Percentiles rank a stretch among this genome's conserved stretches.
Evolutionary conservation across 495 filamentous ascomycete species (phyloP).

Genomic region (Chaetomidium leptoderma): DNA sequence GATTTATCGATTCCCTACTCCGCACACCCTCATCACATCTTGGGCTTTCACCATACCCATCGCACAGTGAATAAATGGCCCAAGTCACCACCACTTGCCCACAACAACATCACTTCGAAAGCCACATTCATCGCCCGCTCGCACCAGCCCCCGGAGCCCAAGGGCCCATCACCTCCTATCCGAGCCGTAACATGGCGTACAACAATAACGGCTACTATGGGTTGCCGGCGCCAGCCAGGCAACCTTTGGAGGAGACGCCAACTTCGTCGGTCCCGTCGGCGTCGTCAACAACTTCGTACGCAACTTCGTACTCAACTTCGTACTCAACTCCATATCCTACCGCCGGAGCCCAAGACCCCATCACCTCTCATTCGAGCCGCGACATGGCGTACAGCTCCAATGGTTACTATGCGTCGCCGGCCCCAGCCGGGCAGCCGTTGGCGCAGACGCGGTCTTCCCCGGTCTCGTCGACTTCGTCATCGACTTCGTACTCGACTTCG

Average conservation of each 20-base stretch:
- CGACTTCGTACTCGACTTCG: constrained; percentile 21
- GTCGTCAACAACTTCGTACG: constrained; percentile 12
- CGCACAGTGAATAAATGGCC: neutral
- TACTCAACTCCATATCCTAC: too few species aligned
- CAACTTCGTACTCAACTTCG: neutral
- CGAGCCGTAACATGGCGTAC: neutral
- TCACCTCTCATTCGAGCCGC: constrained; percentile 8
- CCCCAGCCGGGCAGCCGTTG: neutral
- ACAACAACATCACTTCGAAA: constrained; percentile 18
- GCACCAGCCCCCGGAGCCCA: constrained; percentile 16
- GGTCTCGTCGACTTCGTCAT: constrained; percentile 25
- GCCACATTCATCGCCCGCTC: constrained; percentile 17
- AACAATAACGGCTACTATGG: neutral
- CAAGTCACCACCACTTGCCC: neutral
- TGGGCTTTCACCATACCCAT: neutral
- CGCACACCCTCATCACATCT: neutral
- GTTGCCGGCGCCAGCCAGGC: neutral
- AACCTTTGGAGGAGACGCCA: neutral
- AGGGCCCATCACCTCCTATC: neutral
- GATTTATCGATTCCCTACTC: neutral
- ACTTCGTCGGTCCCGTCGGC: neutral
- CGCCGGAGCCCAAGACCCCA: too few species aligned
- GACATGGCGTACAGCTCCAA: constrained; percentile 17
- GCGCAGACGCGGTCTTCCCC: constrained; percentile 25
- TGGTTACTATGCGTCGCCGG: constrained; percentile 5